Conservation (phyloP, 768 basidiomycete species). For the Leccinum subgranulosum region DNA sequence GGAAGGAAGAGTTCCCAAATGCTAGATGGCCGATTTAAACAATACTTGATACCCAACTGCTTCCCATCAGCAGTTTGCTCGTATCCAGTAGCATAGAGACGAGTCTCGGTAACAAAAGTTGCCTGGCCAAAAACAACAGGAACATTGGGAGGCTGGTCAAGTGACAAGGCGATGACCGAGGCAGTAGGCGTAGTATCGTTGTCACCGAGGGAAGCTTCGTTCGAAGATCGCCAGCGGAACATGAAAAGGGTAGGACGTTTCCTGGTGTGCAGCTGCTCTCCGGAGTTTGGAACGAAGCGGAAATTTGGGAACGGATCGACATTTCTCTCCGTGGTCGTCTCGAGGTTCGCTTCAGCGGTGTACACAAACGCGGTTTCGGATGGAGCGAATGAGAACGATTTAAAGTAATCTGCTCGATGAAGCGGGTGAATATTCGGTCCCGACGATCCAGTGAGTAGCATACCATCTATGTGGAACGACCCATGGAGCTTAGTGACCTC, state of each 20-base stretch:
- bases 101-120: conserved; percentile 42
- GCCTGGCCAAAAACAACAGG: conserved; percentile 54
- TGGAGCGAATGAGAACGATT: conserved; percentile 51
- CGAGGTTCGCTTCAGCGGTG: conserved; percentile 51
- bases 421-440: not conserved
- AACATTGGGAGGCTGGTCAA: conserved; percentile 1
- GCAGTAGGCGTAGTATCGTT: conserved; percentile 4
- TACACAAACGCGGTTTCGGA: conserved; percentile 55
- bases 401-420: conserved; percentile 43
- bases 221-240: conserved; percentile 41
- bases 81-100: conserved; percentile 60
- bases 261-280: conserved; percentile 56
- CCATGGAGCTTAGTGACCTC: conserved; percentile 60
- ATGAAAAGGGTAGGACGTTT: conserved; percentile 54
- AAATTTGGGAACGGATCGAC: conserved; percentile 40
- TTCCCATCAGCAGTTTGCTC: conserved; percentile 56
- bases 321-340: conserved; percentile 17
- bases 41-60: conserved; percentile 54
- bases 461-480: conserved; percentile 63
- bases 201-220: not conserved
- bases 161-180: conserved; percentile 11
- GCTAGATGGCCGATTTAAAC: conserved; percentile 54
- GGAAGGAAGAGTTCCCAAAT: conserved; percentile 49
- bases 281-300: conserved; percentile 56
- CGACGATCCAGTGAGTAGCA: not conserved